A percentile compares a stretch with the other conserved stretches of the same genome.
These are phyloP conservation scores for Pezicula neosporulosa DNA, from an alignment of 2,329 filamentous ascomycete genomes.

Conservation along the genomic window DNA sequence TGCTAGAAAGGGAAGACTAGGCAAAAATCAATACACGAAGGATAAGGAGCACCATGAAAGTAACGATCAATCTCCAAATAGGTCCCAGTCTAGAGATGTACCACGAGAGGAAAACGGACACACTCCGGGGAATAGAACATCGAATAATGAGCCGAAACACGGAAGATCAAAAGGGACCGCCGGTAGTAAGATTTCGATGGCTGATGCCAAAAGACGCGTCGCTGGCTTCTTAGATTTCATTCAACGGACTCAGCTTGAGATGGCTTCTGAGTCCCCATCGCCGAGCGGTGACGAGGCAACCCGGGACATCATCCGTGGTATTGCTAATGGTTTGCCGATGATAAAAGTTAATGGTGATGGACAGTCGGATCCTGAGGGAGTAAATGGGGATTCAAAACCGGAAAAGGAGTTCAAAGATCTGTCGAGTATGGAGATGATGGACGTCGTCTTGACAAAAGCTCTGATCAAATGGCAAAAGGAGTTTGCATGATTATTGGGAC, in stretches of 20 bases:
- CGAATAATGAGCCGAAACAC: conserved; percentile 30
- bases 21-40: conserved; percentile 80
- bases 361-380: conserved; percentile 26
- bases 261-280: conserved; percentile 60
- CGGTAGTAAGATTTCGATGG: conserved; percentile 69
- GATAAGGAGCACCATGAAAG: conserved; percentile 57
- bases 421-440: conserved; percentile 41
- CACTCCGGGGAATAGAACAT: conserved; percentile 32
- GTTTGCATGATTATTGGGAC: conserved; percentile 16
- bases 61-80: conserved; percentile 51
- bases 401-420: conserved; percentile 68
- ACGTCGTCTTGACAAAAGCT: conserved; percentile 34
- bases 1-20: conserved; percentile 63
- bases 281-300: conserved; percentile 35
- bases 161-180: conserved; percentile 31
- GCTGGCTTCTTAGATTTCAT: conserved; percentile 88
- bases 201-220: conserved; percentile 82
- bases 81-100: conserved; percentile 44
- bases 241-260: conserved; percentile 80
- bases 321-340: conserved; percentile 29
- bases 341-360: conserved; percentile 34
- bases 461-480: conserved; percentile 34
- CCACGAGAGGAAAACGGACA: conserved; percentile 45
- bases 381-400: conserved; percentile 20
- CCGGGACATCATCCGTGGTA: conserved; percentile 28